Evolutionary conservation across 2,329 filamentous ascomycete genomes (phyloP).

Genomic region (Zymoseptoria tritici): DNA sequence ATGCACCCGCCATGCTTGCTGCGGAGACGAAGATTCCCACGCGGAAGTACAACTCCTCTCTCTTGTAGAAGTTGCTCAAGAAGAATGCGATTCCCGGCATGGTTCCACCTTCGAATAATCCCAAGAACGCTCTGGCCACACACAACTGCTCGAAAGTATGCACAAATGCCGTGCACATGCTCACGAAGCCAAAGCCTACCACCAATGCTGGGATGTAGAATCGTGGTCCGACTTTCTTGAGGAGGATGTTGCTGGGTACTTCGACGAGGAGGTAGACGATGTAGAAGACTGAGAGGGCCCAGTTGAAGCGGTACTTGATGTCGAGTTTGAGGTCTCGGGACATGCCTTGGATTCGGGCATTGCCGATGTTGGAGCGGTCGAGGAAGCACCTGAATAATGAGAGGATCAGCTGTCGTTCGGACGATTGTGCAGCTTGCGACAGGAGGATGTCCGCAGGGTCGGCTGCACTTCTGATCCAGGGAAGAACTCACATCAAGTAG

Average conservation of each 20-base stretch:
- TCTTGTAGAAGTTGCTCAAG: constrained; percentile 17
- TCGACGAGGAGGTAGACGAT: constrained; percentile 32
- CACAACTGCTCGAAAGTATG: constrained; percentile 9
- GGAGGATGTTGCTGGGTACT: constrained; percentile 32
- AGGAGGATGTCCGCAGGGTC: constrained; percentile 5
- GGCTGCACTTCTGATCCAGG: constrained; percentile 5
- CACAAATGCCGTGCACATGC: constrained; percentile 30
- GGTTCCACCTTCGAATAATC: constrained; percentile 65
- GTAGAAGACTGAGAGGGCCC: constrained; percentile 33
- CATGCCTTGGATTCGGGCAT: constrained; percentile 5
- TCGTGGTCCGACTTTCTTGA: constrained; percentile 35
- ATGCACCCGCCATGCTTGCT: constrained; percentile 34
- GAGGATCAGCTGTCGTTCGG: constrained; percentile 35
- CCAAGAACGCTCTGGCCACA: constrained; percentile 49
- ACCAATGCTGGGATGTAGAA: constrained; percentile 45
- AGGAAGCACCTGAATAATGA: constrained; percentile 12
- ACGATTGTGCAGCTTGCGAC: constrained; percentile 7
- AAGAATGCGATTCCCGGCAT: constrained; percentile 38
- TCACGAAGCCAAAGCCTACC: constrained; percentile 49
- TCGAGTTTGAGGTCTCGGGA: constrained; percentile 34
- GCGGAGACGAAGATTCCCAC: constrained; percentile 19
- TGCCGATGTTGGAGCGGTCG: constrained; percentile 8
- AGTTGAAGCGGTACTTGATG: constrained; percentile 28
- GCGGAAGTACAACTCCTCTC: constrained; percentile 18
- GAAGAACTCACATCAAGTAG: constrained; percentile 48